A percentile compares a stretch with the other conserved stretches of the same genome.
These are phyloP conservation scores for Nakazawaea pomicola DNA, from an alignment of 805 yeast genomes.

Conservation along the genomic window DNA sequence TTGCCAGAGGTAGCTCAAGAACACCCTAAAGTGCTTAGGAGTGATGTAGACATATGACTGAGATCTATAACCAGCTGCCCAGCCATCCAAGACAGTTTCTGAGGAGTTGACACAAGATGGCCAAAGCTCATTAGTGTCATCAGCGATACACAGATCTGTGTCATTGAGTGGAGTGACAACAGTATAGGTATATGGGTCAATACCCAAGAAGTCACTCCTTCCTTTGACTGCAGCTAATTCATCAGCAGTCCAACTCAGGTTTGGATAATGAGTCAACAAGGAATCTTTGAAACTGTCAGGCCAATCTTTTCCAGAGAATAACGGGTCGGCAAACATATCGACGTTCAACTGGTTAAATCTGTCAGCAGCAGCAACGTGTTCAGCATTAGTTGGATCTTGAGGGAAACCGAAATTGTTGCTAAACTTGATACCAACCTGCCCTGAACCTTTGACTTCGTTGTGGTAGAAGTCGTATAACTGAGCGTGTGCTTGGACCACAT, in stretches of 20 bases:
- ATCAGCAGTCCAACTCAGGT: constrained; percentile 19
- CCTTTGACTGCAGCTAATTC: constrained; percentile 22
- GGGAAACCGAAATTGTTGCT: constrained; percentile 26
- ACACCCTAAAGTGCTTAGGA: constrained; percentile 22
- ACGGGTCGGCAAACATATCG: constrained; percentile 26
- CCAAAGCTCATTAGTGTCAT: constrained; percentile 20
- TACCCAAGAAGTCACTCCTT: constrained; percentile 28
- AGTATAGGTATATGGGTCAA: constrained; percentile 27
- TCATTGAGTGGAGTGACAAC: constrained; percentile 16
- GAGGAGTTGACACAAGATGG: constrained; percentile 23
- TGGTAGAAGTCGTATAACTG: constrained; percentile 12
- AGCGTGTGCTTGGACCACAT: constrained; percentile 20
- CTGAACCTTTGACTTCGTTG: constrained; percentile 19
- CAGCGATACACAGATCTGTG: constrained; percentile 22
- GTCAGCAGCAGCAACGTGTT: constrained; percentile 23
- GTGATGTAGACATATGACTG: constrained; percentile 21
- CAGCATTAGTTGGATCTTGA: constrained; percentile 20
- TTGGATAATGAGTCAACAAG: constrained; percentile 17
- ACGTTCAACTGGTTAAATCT: constrained; percentile 22
- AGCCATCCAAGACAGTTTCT: constrained; percentile 16
- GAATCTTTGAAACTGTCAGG: constrained; percentile 22
- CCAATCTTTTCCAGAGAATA: constrained; percentile 26
- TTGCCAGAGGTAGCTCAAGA: constrained; percentile 24
- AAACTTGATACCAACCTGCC: constrained; percentile 24
- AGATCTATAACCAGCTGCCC: constrained; percentile 22